These are phyloP conservation scores for Apophysomyces trapeziformis DNA, from an alignment of 371 early-diverging fungal genomes.

Conservation along the genomic window DNA sequence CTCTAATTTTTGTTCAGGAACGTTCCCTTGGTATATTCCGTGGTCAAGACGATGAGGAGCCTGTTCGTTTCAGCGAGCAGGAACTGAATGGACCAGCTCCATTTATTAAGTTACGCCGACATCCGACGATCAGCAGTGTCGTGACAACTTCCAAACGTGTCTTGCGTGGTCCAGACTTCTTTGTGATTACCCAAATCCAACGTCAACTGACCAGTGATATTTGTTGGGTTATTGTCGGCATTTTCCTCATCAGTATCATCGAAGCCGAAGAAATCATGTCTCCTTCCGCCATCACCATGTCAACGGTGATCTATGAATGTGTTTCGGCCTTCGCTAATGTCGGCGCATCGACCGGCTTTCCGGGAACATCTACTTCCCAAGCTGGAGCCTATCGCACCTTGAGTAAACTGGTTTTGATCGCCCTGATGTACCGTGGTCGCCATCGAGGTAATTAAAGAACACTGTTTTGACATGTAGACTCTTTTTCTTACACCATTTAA, in stretches of 20 bases:
- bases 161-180: conserved; percentile 42
- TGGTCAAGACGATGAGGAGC: conserved; percentile 29
- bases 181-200: conserved; percentile 50
- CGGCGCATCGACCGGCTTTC: conserved; percentile 45
- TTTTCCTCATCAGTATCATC: conserved; percentile 39
- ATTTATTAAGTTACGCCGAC: conserved; percentile 27
- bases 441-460: conserved; percentile 32
- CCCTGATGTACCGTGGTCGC: conserved; percentile 48
- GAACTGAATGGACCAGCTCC: conserved; percentile 28
- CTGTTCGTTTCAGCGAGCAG: conserved; percentile 24
- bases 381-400: conserved; percentile 36
- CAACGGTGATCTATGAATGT: conserved; percentile 47
- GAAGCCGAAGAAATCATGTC: conserved; percentile 41
- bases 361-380: conserved; percentile 41
- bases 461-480: too few species aligned
- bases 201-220: conserved; percentile 48
- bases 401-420: conserved; percentile 44
- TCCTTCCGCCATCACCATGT: conserved; percentile 41
- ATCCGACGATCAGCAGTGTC: conserved; percentile 26
- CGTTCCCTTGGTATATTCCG: conserved; percentile 53
- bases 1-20: conserved; percentile 29
- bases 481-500: too few species aligned
- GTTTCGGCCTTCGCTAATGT: conserved; percentile 50
- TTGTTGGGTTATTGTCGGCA: conserved; percentile 46
- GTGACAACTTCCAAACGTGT: conserved; percentile 37